A percentile compares a stretch with the other conserved stretches of the same genome.
Conservation (phyloP, 257 asterid genomes). For the Solanum chmielewskii region DNA sequence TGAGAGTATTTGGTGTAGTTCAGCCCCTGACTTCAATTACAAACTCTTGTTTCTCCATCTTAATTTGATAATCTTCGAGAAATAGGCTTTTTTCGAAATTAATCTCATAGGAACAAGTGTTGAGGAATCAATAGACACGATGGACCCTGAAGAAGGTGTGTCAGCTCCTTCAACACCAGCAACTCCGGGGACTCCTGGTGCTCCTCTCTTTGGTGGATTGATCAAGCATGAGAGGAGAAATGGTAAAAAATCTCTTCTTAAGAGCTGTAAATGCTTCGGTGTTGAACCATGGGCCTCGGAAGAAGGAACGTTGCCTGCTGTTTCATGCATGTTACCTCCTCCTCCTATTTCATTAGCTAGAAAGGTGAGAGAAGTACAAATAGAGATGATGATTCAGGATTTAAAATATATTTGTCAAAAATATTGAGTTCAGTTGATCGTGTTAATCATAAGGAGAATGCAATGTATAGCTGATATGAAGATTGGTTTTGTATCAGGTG, state of each 20-base stretch:
- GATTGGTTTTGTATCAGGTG: constrained; percentile 30
- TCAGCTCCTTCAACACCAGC: constrained; percentile 63
- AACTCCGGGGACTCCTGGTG: constrained; percentile 67
- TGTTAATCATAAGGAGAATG: too few relatives aligned
- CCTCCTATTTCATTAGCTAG: constrained; percentile 70
- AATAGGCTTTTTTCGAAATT: neutral
- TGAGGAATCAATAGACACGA: neutral
- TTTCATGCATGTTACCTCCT: constrained; percentile 49
- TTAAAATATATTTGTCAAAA: neutral
- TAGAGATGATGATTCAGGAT: neutral
- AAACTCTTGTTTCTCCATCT: neutral
- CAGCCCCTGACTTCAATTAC: neutral
- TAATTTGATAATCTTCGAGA: neutral
- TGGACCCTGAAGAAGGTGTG: constrained; percentile 46
- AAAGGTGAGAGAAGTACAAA: constrained; percentile 27
- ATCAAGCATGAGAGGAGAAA: constrained; percentile 18
- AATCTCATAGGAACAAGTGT: neutral
- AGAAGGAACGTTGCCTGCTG: constrained; percentile 55
- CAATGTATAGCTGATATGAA: neutral
- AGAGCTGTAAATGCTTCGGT: constrained; percentile 50
- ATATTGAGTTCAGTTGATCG: neutral
- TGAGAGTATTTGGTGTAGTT: neutral
- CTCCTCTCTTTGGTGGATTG: constrained; percentile 47
- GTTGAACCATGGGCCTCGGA: constrained; percentile 51
- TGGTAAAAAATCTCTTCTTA: constrained; percentile 32